A percentile compares a stretch with the other conserved stretches of the same genome.
Evolutionary conservation across 108 stramenopile species (phyloP).

Genomic region (Fistulifera pelliculosa): DNA sequence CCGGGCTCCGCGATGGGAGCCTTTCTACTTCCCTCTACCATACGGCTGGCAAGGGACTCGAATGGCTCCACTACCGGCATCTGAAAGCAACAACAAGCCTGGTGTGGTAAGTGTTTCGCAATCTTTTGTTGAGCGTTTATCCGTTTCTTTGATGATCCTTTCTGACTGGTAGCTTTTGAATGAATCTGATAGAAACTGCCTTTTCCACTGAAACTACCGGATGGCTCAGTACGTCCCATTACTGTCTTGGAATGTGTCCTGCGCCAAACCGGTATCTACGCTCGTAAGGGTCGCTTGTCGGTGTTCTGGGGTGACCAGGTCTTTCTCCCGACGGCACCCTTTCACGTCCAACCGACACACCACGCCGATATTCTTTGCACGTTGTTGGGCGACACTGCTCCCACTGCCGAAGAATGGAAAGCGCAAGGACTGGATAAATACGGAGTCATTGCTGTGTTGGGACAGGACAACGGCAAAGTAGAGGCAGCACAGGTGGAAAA

Average conservation of each 20-base stretch:
- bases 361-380: slow-evolving; percentile 98
- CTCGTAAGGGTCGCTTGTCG: slow-evolving; percentile 86
- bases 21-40: slow-evolving; percentile 91
- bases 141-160: no score
- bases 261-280: slow-evolving; percentile 96
- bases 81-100: slow-evolving; percentile 99
- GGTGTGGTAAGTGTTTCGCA: slow-evolving; percentile 76
- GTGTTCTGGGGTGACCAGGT: slow-evolving; percentile 99
- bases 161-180: neutral
- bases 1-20: slow-evolving; percentile 29
- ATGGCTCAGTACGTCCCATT: slow-evolving; percentile 56
- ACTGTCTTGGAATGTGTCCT: slow-evolving; percentile 96
- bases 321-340: slow-evolving; percentile 82
- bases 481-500: slow-evolving; percentile 99
- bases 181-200: slow-evolving; percentile 82
- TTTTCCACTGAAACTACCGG: slow-evolving; percentile 44
- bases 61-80: slow-evolving; percentile 93
- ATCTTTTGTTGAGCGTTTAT: no score
- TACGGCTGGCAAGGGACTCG: slow-evolving; percentile 96
- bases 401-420: slow-evolving; percentile 83
- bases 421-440: slow-evolving; percentile 95
- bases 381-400: slow-evolving; percentile 79
- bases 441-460: slow-evolving; percentile 90
- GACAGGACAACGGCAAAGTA: slow-evolving; percentile 34
- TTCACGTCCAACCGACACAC: slow-evolving; percentile 74